A percentile compares a stretch with the other conserved stretches of the same genome.
Conservation (phyloP, 108 stramenopile species). For the Aurantiochytrium sp. region DNA sequence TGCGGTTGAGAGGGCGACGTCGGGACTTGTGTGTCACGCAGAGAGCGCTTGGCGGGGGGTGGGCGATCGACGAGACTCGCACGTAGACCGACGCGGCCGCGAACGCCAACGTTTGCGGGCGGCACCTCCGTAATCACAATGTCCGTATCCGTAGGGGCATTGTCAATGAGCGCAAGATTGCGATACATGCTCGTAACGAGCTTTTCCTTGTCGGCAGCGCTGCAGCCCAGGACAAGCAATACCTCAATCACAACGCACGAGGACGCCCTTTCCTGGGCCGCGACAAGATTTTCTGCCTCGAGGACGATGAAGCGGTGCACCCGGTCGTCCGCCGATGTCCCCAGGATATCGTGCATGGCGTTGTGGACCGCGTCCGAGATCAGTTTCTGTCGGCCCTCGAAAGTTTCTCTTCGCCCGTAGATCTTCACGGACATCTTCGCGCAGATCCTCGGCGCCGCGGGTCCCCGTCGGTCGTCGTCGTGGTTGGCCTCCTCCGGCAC, state of each 20-base stretch:
- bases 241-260: neutral
- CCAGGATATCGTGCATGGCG: neutral
- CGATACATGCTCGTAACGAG: neutral
- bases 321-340: neutral
- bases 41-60: too few species aligned
- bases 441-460: neutral
- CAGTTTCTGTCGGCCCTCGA: neutral
- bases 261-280: neutral
- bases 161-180: neutral
- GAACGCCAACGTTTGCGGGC: neutral
- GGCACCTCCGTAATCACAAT: neutral
- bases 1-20: too few species aligned
- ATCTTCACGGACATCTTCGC: neutral
- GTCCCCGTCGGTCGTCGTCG: neutral
- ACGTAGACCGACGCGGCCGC: neutral
- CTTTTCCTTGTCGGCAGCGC: neutral
- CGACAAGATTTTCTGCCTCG: neutral
- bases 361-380: neutral
- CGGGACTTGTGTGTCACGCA: too few species aligned
- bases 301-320: neutral
- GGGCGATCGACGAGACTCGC: neutral
- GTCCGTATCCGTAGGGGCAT: neutral
- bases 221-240: neutral
- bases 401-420: neutral
- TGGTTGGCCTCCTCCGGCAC: neutral